Evolutionary conservation across 2,329 filamentous ascomycete genomes (phyloP).

Genomic region (Colletotrichum lindemuthianum): DNA sequence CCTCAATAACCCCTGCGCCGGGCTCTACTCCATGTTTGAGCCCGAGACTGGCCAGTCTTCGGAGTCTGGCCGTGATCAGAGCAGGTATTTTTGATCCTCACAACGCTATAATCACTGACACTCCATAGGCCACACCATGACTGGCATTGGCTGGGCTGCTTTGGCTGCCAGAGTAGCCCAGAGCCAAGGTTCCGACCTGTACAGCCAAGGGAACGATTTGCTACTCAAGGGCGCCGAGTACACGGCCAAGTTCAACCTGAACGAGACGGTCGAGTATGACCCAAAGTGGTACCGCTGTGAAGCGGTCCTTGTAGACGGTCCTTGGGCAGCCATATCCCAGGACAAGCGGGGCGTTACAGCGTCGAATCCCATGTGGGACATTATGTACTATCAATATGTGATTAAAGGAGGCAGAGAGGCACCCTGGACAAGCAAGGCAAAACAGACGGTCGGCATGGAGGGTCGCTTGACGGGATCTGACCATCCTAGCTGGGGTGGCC

Average conservation of each 20-base stretch:
- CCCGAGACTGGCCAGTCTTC: slow-evolving; percentile 46
- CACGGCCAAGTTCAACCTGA: slow-evolving; percentile 50
- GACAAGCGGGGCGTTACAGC: slow-evolving; percentile 40
- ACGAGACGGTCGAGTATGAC: slow-evolving; percentile 47
- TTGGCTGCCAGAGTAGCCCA: slow-evolving; percentile 46
- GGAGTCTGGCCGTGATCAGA: slow-evolving; percentile 51
- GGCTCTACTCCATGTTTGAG: slow-evolving; percentile 44
- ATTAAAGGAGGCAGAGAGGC: slow-evolving; percentile 40
- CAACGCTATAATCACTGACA: neutral
- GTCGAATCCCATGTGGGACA: slow-evolving; percentile 36
- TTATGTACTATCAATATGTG: slow-evolving; percentile 47
- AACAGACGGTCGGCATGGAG: neutral
- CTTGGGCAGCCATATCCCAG: slow-evolving; percentile 46
- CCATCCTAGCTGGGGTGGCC: slow-evolving; percentile 23
- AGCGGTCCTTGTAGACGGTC: slow-evolving; percentile 50
- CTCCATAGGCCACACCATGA: slow-evolving; percentile 40
- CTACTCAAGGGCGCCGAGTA: slow-evolving; percentile 50
- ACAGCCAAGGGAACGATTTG: slow-evolving; percentile 43
- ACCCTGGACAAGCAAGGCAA: slow-evolving; percentile 26
- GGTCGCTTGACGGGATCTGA: neutral
- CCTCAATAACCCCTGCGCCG: slow-evolving; percentile 49
- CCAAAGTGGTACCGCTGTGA: slow-evolving; percentile 50
- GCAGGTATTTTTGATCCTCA: neutral
- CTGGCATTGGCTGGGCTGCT: slow-evolving; percentile 47
- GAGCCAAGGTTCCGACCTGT: slow-evolving; percentile 49